Base-by-base conservation (phyloP, 495 filamentous ascomycete species). In the Aspergillus wentii region DNA sequence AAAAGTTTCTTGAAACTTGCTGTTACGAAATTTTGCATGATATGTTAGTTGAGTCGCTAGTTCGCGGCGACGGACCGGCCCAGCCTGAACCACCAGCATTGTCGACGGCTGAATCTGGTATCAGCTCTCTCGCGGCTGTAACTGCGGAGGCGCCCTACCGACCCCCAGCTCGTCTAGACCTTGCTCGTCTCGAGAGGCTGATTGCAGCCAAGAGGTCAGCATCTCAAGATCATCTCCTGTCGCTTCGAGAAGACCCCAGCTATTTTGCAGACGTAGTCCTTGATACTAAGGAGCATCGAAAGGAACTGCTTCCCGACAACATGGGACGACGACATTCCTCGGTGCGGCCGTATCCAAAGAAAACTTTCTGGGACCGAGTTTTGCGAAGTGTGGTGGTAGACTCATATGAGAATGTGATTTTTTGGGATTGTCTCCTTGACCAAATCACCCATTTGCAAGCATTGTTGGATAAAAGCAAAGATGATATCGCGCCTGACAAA, bases 171-270 rank as follows among this genome's bases (percentile, higher is more conserved):
- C 8, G 42, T 3, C 33, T 74, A 1, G 62, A 78, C 36, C 46
- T 78, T 16, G 17, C 8, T 3, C 54, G 56, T 9, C 35, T 79
- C 1, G 37, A 61, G 25, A 35, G 49, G 0, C 40, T 80, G 7
- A 26, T 79, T 1, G 32, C 33, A 1, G 63, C 72, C 1, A 62
- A 57, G 37, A 35, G 37, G 1, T 34, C 49, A 1, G 58, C 58
- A 9, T 57, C 64, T 3, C 61, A 71, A 30, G 74, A 79, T 40
- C 69, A 72, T 40, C 30, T 79, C 10, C 71, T 64, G 64, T 44
- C 61, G 1, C 44, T 79, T 21, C 61, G 76, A 11, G 74, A 77
- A 37, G 72, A 80, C 48, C 74, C 76, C 0, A 56, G 42, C 6
- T 80, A 76, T 42, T 76, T 80, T 38, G 46, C 46, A 4, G 50